phyloP scores from a whole-genome alignment of 441 rosid species.

The Geranium incanum region DNA sequence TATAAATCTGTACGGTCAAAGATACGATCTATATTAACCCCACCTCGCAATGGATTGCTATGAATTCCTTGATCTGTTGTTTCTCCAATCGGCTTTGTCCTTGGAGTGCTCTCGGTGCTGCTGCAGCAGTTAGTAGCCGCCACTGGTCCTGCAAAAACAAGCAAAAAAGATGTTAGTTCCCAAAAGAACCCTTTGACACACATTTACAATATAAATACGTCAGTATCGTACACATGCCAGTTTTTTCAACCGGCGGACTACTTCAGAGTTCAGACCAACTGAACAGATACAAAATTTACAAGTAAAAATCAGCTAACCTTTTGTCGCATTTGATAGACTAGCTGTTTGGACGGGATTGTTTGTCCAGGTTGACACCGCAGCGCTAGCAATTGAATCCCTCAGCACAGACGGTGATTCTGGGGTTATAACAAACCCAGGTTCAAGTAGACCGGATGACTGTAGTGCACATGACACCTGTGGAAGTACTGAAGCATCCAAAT shows the following conservation, averaged over 20 bases:
- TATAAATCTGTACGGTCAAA: neutral
- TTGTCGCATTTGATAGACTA: slow-evolving; percentile 40
- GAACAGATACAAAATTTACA: neutral
- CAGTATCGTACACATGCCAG: slow-evolving; percentile 1
- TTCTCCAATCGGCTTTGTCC: slow-evolving; percentile 37
- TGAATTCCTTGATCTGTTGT: slow-evolving; percentile 45
- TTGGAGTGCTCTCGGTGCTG: slow-evolving; percentile 60
- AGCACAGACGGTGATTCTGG: slow-evolving; percentile 59
- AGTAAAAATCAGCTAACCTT: slow-evolving; percentile 34
- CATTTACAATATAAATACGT: neutral
- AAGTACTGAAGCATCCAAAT: slow-evolving; percentile 32
- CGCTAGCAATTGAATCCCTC: slow-evolving; percentile 40
- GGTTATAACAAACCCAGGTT: slow-evolving; percentile 41
- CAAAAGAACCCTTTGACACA: neutral
- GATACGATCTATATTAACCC: slow-evolving; percentile 9
- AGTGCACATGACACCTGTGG: slow-evolving; percentile 49
- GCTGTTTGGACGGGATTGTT: slow-evolving; percentile 42
- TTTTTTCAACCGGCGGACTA: neutral
- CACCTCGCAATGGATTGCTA: slow-evolving; percentile 65
- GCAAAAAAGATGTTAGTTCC: slow-evolving; percentile 26
- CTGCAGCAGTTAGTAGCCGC: slow-evolving; percentile 56
- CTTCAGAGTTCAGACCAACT: neutral
- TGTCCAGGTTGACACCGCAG: slow-evolving; percentile 50
- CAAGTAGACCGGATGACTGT: slow-evolving; percentile 45
- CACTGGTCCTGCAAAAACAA: slow-evolving; percentile 35